Conservation (phyloP, 768 basidiomycete genomes). For the Russula earlei region DNA sequence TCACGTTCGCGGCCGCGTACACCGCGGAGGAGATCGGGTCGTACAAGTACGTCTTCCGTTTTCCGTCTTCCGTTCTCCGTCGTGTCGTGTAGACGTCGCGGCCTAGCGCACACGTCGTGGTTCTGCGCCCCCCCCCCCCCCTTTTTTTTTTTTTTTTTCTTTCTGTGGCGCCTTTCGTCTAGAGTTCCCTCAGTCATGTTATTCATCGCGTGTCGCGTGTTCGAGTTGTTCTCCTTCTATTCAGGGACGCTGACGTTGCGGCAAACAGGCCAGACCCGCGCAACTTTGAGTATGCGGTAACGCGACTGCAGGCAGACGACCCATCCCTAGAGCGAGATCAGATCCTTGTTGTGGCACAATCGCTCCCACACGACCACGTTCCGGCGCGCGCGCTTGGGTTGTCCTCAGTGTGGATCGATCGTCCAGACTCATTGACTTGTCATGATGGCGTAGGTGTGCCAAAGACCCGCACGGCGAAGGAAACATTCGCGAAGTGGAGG, state of each 20-base stretch:
- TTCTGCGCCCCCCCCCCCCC: too few species aligned
- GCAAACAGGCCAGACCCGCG: slow-evolving; percentile 23
- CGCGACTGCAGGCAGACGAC: slow-evolving; percentile 26
- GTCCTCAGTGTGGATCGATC: slow-evolving; percentile 58
- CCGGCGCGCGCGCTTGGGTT: slow-evolving; percentile 52
- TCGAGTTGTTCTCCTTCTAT: neutral
- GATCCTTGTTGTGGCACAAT: slow-evolving; percentile 61
- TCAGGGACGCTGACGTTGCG: neutral
- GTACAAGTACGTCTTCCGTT: slow-evolving; percentile 49
- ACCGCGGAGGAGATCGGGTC: slow-evolving; percentile 67
- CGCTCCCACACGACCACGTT: slow-evolving; percentile 54
- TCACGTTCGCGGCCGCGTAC: slow-evolving; percentile 47
- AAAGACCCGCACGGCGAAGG: slow-evolving; percentile 22
- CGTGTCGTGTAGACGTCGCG: too few species aligned
- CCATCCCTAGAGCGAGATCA: slow-evolving; percentile 31
- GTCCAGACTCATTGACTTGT: slow-evolving; percentile 20
- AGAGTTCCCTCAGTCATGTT: too few species aligned
- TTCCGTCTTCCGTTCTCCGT: neutral
- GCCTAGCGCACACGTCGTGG: too few species aligned
- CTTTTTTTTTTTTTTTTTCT: too few species aligned
- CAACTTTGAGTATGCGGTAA: slow-evolving; percentile 43
- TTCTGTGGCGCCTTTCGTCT: too few species aligned
- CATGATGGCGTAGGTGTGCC: slow-evolving; percentile 34
- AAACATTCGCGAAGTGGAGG: slow-evolving; percentile 19
- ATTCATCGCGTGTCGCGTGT: too few species aligned